Conservation (phyloP, 805 yeast species). For the Blastobotrys peoriensis region DNA sequence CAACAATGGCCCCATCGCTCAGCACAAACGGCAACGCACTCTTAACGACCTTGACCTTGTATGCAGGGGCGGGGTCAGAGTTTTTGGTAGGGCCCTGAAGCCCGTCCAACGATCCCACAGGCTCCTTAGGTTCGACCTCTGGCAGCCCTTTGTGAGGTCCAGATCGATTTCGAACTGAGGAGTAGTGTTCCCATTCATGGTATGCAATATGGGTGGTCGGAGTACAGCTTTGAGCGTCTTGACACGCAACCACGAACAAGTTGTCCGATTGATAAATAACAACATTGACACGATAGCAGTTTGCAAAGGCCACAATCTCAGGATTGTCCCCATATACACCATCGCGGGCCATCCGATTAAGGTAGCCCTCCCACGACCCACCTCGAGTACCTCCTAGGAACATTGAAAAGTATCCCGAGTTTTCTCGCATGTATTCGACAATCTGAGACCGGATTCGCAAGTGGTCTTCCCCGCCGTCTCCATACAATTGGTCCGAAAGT, state of each 20-base stretch:
- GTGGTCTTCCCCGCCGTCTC: constrained; percentile 29
- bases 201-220: constrained; percentile 33
- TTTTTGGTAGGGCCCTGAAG: neutral
- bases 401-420: constrained; percentile 28
- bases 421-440: constrained; percentile 28
- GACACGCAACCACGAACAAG: constrained; percentile 30
- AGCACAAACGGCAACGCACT: constrained; percentile 23
- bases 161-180: constrained; percentile 33
- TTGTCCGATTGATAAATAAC: constrained; percentile 34
- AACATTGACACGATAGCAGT: constrained; percentile 27
- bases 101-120: constrained; percentile 1
- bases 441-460: constrained; percentile 27
- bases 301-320: constrained; percentile 38
- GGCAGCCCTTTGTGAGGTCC: constrained; percentile 35
- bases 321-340: constrained; percentile 38
- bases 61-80: constrained; percentile 18
- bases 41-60: constrained; percentile 28
- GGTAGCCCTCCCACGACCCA: constrained; percentile 32
- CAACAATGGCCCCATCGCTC: constrained; percentile 12
- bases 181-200: constrained; percentile 40
- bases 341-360: constrained; percentile 31
- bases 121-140: constrained; percentile 10
- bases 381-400: constrained; percentile 31
- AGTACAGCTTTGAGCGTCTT: constrained; percentile 6
- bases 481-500: constrained; percentile 35